Conservation (phyloP, 1,284 basidiomycete species). For the Mycena citricolor region DNA sequence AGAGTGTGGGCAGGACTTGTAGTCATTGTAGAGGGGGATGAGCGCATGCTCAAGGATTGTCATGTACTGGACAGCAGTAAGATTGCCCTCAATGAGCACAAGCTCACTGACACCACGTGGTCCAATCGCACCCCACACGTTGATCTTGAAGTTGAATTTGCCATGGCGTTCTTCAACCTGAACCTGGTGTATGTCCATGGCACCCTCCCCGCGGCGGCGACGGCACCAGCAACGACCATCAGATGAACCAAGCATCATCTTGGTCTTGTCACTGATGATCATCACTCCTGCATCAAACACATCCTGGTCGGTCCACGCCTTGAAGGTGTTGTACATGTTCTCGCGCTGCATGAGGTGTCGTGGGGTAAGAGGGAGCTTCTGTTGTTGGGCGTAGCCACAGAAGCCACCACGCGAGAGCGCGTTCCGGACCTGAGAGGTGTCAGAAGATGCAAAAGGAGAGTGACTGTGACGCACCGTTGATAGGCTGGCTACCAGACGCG, state of each 20-base stretch:
- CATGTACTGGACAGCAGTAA: neutral
- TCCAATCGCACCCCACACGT: constrained; percentile 1
- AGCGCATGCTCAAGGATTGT: constrained; percentile 1
- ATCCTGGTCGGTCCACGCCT: neutral
- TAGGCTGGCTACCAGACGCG: too few relatives aligned
- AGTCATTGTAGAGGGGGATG: neutral
- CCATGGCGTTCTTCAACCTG: too few relatives aligned
- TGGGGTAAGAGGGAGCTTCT: neutral
- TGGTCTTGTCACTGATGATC: constrained; percentile 1
- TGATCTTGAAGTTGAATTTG: constrained; percentile 1
- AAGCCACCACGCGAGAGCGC: neutral
- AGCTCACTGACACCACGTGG: constrained; percentile 1
- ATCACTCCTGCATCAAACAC: neutral
- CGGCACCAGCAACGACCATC: constrained; percentile 5
- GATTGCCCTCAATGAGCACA: constrained; percentile 1
- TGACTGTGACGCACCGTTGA: too few relatives aligned
- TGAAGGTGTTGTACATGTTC: neutral
- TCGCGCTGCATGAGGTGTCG: neutral
- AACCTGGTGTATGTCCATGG: too few relatives aligned
- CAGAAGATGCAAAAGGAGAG: too few relatives aligned
- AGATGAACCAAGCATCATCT: neutral
- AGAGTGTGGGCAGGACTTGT: neutral
- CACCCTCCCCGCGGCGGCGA: constrained; percentile 3
- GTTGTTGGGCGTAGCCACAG: neutral
- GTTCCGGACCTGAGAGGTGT: neutral